These are phyloP conservation scores for Phytophthora sansomeana DNA, from an alignment of 352 stramenopile genomes.

Conservation along the genomic window DNA sequence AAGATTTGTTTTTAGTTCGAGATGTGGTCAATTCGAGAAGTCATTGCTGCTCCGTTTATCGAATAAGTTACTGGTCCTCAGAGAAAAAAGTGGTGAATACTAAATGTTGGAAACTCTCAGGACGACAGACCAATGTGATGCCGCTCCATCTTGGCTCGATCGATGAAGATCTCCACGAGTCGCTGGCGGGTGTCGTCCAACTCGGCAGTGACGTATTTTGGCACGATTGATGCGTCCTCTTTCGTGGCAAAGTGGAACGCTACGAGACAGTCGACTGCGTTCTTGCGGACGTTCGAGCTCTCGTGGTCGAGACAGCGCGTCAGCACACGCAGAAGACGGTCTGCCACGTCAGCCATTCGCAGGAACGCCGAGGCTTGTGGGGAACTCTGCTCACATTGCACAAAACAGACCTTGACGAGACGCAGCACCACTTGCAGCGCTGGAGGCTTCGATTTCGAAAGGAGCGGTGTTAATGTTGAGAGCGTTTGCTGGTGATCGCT, in stretches of 20 bases:
- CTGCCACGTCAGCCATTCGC: conserved; percentile 39
- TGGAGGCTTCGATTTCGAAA: conserved; percentile 48
- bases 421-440: conserved; percentile 58
- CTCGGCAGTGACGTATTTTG: conserved; percentile 55
- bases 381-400: conserved; percentile 38
- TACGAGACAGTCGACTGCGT: conserved; percentile 71
- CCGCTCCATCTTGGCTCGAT: conserved; percentile 61
- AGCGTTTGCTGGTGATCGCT: conserved; percentile 47
- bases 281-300: conserved; percentile 76
- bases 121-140: conserved; percentile 27
- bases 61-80: conserved; percentile 32
- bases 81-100: background rate
- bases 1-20: background rate
- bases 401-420: conserved; percentile 56
- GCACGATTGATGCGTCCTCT: conserved; percentile 49
- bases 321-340: conserved; percentile 43
- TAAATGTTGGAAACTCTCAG: background rate
- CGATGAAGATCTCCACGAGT: conserved; percentile 82
- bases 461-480: conserved; percentile 46
- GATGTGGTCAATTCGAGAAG: conserved; percentile 5
- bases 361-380: conserved; percentile 38
- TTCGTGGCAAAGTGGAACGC: conserved; percentile 66
- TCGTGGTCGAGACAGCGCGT: conserved; percentile 50
- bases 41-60: background rate
- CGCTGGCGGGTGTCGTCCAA: conserved; percentile 61